phyloP scores from a whole-genome alignment of 2,329 filamentous ascomycete species.

The Aspergillus sp. region DNA sequence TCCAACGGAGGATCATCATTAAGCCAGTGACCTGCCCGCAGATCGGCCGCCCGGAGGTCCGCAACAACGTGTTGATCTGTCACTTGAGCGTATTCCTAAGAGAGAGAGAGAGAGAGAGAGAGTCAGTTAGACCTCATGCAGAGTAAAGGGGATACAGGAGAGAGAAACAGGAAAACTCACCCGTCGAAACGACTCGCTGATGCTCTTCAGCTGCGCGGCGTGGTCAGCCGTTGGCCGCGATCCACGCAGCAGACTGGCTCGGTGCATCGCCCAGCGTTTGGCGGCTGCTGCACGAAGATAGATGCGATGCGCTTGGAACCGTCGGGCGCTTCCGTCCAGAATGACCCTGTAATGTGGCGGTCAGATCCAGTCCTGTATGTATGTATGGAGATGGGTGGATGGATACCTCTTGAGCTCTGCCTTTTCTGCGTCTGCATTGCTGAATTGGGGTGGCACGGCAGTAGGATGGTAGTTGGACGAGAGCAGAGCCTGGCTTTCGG shows the following conservation, averaged over 20 bases:
- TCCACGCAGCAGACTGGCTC: slow-evolving; percentile 48
- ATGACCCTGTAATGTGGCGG: slow-evolving; percentile 46
- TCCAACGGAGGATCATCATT: slow-evolving; percentile 55
- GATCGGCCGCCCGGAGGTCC: slow-evolving; percentile 52
- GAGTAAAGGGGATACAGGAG: too few species aligned
- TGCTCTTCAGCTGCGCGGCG: slow-evolving; percentile 43
- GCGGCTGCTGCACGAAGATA: slow-evolving; percentile 57
- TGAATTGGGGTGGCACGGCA: slow-evolving; percentile 34
- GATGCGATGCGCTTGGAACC: slow-evolving; percentile 58
- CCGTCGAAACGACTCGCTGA: slow-evolving; percentile 44
- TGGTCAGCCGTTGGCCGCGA: slow-evolving; percentile 46
- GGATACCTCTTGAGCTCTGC: slow-evolving; percentile 51
- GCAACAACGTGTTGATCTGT: slow-evolving; percentile 54
- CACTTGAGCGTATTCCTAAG: slow-evolving; percentile 52
- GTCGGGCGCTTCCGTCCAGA: slow-evolving; percentile 54
- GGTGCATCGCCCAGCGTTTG: slow-evolving; percentile 54
- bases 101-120: slow-evolving; percentile 1
- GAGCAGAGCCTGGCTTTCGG: slow-evolving; percentile 52
- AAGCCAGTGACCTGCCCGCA: slow-evolving; percentile 57
- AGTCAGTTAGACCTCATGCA: not conserved
- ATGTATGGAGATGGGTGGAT: not conserved
- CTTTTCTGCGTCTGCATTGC: slow-evolving; percentile 51
- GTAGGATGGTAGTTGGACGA: slow-evolving; percentile 48
- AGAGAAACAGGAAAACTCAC: slow-evolving; percentile 31
- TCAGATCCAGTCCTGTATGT: slow-evolving; percentile 1